A percentile compares a stretch with the other conserved stretches of the same genome.
Evolutionary conservation across 345 rosid species (phyloP).

Genomic region (Erysimum cheiranthoides): DNA sequence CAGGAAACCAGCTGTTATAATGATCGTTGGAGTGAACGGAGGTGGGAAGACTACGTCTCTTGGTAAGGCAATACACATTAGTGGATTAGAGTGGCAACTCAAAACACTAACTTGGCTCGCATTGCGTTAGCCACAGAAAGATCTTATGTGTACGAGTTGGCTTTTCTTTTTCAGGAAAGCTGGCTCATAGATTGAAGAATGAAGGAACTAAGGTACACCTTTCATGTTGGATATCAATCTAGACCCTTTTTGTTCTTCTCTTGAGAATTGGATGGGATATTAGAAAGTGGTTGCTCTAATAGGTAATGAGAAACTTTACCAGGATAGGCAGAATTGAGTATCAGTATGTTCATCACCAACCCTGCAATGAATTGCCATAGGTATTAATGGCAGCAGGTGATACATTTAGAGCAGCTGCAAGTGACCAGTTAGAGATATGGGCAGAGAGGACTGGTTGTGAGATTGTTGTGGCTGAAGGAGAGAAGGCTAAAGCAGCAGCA

Average conservation of each 20-base stretch:
- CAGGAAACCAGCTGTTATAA: slow-evolving; percentile 91
- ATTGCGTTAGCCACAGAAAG: not conserved
- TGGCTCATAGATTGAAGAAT: slow-evolving; percentile 84
- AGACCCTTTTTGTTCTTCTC: not conserved
- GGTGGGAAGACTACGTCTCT: slow-evolving; percentile 99
- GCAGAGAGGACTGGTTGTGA: slow-evolving; percentile 94
- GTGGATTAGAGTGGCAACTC: not conserved
- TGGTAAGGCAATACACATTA: slow-evolving; percentile 55
- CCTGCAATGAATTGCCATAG: slow-evolving; percentile 55
- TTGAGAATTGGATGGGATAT: slow-evolving; percentile 7
- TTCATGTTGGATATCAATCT: slow-evolving; percentile 2
- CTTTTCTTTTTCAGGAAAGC: slow-evolving; percentile 72
- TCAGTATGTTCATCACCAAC: slow-evolving; percentile 43
- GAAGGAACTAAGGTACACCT: slow-evolving; percentile 81
- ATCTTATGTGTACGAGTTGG: slow-evolving; percentile 8
- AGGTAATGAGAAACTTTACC: not conserved
- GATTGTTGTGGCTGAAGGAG: slow-evolving; percentile 77
- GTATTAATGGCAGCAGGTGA: slow-evolving; percentile 97
- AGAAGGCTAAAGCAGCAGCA: slow-evolving; percentile 87
- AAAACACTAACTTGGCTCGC: not conserved
- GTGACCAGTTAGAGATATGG: slow-evolving; percentile 97
- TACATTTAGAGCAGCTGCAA: slow-evolving; percentile 98
- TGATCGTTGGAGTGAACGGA: slow-evolving; percentile 93
- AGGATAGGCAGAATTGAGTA: slow-evolving; percentile 21
- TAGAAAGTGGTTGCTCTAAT: slow-evolving; percentile 22